Base-by-base conservation (phyloP, 2,329 filamentous ascomycete genomes). In the Teratosphaeriaceae sp. region DNA sequence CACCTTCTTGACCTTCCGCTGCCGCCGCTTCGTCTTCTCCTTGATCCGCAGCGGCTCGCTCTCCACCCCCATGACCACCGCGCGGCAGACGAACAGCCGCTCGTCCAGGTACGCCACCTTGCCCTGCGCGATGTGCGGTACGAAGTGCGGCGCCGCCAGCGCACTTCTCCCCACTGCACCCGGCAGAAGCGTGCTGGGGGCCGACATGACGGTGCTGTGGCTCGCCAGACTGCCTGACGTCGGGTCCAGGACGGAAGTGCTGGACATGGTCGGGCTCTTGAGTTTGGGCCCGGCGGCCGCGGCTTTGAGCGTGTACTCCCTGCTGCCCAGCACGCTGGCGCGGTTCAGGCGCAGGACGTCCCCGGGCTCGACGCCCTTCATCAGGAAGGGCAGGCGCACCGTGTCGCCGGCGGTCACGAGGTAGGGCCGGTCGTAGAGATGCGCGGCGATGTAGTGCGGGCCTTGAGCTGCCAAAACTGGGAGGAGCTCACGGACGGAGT, bases 321-420 rank as follows among this genome's bases (percentile, higher is more conserved):
- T 77, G 53, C 83, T 90, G 21, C 92, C 92, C 34, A 98, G 69
- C 42, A 83, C 73, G 30, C 80, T 83, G 19, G 88, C 92, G 43
- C 88, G 83, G 69, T 95, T 90, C 45, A 98, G 75, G 5, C 89
- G 85, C 47, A 98, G 74, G 27, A 94, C 72, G 62, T 97, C 90
- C 22, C 92, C 92, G 1, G 88, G 82, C 45, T 63, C 57, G 30
- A 73, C 70, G 45, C 64, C 56, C 18, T 66, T 65, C 69, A 74
- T 73, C 15, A 66, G 62, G 58, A 74, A 74, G 2, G 71, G 71
- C 9, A 74, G 62, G 12, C 71, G 69, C 5, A 74, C 37, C 0
- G 64, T 69, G 48, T 74, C 71, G 53, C 71, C 71, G 42, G 60
- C 54, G 5, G 84, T 88, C 52, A 92, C 75, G 23, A 92, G 83